phyloP scores from a whole-genome alignment of 2,329 filamentous ascomycete genomes.

The Talaromyces sp. region DNA sequence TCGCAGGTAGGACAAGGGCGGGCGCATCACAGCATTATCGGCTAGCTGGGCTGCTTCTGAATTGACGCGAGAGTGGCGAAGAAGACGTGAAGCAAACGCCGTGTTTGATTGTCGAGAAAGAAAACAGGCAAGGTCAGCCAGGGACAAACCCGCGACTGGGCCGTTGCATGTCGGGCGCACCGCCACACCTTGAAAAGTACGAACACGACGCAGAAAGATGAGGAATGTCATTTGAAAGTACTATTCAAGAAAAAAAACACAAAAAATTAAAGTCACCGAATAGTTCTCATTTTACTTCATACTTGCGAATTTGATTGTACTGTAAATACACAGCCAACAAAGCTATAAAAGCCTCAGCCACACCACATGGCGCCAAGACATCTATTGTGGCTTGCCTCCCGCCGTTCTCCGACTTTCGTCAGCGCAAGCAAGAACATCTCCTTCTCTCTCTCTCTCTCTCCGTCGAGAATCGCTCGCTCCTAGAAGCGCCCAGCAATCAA shows the following conservation, averaged over 20 bases:
- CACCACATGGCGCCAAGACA: constrained; percentile 10
- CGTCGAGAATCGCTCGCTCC: background rate
- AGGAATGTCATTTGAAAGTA: background rate
- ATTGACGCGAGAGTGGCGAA: background rate
- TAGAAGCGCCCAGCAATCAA: background rate
- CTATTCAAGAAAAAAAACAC: too few species aligned
- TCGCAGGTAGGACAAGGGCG: background rate
- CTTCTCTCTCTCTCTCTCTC: background rate
- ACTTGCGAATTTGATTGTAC: background rate
- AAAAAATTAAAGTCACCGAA: background rate
- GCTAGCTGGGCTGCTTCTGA: background rate
- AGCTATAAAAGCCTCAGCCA: background rate
- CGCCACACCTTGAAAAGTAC: constrained; percentile 2
- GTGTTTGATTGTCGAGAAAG: background rate
- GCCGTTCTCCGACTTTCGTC: background rate
- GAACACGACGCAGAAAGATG: background rate
- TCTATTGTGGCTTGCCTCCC: constrained; percentile 4
- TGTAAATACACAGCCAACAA: background rate
- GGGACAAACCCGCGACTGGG: background rate
- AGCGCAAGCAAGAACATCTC: too few species aligned
- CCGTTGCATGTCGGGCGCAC: constrained; percentile 4
- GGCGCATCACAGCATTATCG: background rate
- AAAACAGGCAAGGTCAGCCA: background rate
- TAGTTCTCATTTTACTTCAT: background rate
- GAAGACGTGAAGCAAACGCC: background rate